These are phyloP conservation scores for Conoideocrella luteorostrata DNA, from an alignment of 2,329 filamentous ascomycete genomes.

Conservation along the genomic window DNA sequence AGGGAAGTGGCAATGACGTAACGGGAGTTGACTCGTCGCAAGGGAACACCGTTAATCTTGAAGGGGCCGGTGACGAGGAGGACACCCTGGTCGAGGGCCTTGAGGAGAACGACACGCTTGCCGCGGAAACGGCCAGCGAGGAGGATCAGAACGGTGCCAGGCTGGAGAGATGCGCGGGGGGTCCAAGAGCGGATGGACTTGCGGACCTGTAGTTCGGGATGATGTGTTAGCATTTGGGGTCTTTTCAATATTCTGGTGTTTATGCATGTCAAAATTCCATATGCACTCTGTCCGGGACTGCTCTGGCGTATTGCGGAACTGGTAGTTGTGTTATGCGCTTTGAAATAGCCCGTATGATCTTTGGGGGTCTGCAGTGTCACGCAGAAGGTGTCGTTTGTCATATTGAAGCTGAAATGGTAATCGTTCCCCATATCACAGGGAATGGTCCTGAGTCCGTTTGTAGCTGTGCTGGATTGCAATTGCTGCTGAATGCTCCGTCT, in stretches of 20 bases:
- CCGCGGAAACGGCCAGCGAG: constrained; percentile 99
- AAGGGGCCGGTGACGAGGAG: constrained; percentile 99
- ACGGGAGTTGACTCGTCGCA: constrained; percentile 88
- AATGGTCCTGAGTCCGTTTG: no score
- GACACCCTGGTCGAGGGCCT: constrained; percentile 93
- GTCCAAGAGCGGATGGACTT: constrained; percentile 86
- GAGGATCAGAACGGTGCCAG: constrained; percentile 95
- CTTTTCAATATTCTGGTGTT: not conserved
- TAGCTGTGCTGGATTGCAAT: not conserved
- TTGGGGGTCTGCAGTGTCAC: no score
- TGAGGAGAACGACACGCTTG: constrained; percentile 99
- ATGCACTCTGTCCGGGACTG: constrained; percentile 6
- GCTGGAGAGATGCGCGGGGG: constrained; percentile 82
- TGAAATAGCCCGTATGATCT: no score
- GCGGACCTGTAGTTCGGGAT: constrained; percentile 62
- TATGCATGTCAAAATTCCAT: not conserved
- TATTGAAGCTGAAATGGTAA: no score
- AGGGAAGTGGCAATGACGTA: constrained; percentile 89
- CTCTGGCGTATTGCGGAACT: not conserved
- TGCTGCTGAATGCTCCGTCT: not conserved
- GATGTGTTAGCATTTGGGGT: constrained; percentile 16
- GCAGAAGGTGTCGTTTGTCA: no score
- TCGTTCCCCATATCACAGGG: no score
- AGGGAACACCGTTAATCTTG: constrained; percentile 99
- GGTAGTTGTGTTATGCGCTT: not conserved